Conservation (phyloP, 805 yeast genomes). For the Saturnispora sekii region DNA sequence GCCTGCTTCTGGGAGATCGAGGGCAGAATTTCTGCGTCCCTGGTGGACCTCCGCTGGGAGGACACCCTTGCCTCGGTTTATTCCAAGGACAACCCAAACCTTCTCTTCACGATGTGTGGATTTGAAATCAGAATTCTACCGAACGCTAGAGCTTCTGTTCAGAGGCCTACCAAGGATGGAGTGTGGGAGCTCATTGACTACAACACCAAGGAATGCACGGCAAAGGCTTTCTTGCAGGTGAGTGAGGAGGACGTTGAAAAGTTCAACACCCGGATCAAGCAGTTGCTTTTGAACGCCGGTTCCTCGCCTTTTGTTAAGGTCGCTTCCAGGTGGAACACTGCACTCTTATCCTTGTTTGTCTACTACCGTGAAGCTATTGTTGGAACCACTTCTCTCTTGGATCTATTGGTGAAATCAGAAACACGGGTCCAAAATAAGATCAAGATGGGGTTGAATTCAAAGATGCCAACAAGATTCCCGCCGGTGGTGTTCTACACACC, state of each 20-base stretch:
- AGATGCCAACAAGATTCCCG: constrained; percentile 98
- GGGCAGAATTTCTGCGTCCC: constrained; percentile 66
- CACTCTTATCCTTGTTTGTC: constrained; percentile 73
- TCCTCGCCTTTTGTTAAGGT: constrained; percentile 91
- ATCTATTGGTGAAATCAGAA: constrained; percentile 79
- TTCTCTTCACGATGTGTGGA: constrained; percentile 87
- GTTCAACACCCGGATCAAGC: constrained; percentile 78
- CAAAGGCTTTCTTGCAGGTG: constrained; percentile 79
- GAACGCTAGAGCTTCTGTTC: constrained; percentile 45
- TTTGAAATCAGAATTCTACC: constrained; percentile 89
- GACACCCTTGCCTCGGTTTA: constrained; percentile 80
- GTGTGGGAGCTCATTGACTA: constrained; percentile 82
- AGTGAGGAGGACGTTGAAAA: constrained; percentile 68
- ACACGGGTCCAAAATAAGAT: constrained; percentile 90
- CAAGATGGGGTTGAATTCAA: constrained; percentile 89
- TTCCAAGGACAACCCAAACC: constrained; percentile 80
- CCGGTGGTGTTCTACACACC: constrained; percentile 98
- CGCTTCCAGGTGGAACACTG: constrained; percentile 94
- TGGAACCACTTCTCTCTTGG: constrained; percentile 68
- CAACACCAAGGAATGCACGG: constrained; percentile 71
- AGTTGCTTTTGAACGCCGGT: constrained; percentile 90
- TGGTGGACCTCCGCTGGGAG: constrained; percentile 70
- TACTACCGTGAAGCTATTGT: constrained; percentile 91
- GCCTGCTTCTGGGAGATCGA: constrained; percentile 89
- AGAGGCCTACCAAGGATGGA: constrained; percentile 55